Conservation (phyloP, 768 basidiomycete species). For the Tulasnella calospora region DNA sequence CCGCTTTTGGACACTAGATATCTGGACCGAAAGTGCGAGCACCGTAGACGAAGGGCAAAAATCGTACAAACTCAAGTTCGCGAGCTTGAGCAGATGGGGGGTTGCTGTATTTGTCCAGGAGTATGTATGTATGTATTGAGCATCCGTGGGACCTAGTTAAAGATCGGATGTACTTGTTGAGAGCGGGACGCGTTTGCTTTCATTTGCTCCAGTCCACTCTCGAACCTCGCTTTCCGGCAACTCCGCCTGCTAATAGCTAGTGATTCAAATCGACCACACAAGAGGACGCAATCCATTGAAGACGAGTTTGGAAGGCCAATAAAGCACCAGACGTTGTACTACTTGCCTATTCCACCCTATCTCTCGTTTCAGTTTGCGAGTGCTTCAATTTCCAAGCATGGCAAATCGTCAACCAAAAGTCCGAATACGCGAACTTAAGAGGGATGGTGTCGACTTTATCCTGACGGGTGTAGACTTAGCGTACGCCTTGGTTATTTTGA, state of each 20-base stretch:
- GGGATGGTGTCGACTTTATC: conserved; percentile 84
- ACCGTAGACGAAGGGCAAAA: no score
- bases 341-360: neutral
- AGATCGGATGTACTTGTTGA: no score
- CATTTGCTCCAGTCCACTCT: neutral
- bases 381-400: neutral
- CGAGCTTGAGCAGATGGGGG: no score
- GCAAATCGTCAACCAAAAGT: conserved; percentile 40
- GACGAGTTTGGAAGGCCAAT: neutral
- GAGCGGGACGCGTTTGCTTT: neutral
- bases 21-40: no score
- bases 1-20: no score
- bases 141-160: no score
- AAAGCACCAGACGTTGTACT: neutral
- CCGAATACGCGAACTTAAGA: conserved; percentile 76
- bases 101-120: no score
- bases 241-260: neutral
- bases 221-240: neutral
- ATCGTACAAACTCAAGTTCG: no score
- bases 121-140: no score
- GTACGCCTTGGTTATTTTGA: conserved; percentile 49
- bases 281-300: neutral
- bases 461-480: conserved; percentile 94
- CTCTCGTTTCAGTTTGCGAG: neutral
- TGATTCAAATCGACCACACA: neutral